Percentiles rank a stretch among this genome's conserved stretches.
Conservation (phyloP, 2,329 filamentous ascomycete genomes). For the Cryphonectria carpinicola region DNA sequence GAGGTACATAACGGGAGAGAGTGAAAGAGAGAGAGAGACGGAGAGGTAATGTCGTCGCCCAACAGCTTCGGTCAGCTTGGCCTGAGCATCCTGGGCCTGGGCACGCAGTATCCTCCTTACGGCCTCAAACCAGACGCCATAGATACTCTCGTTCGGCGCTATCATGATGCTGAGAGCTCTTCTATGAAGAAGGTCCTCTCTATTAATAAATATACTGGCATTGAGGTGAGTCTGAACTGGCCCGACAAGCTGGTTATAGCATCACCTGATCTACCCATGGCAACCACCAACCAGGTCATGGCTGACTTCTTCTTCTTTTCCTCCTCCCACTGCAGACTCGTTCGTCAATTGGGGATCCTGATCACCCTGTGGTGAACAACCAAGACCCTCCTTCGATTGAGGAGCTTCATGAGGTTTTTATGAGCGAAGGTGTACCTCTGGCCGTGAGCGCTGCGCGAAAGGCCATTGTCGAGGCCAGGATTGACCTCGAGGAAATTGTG, state of each 20-base stretch:
- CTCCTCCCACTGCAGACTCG: constrained; percentile 39
- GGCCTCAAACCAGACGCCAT: constrained; percentile 54
- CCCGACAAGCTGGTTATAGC: not conserved
- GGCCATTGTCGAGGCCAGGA: constrained; percentile 58
- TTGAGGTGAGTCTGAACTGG: constrained; percentile 45
- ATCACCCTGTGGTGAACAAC: constrained; percentile 65
- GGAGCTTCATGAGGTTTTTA: constrained; percentile 59
- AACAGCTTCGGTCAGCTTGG: constrained; percentile 54
- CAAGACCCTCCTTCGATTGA: constrained; percentile 56
- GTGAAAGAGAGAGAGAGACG: not conserved
- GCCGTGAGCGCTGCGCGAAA: constrained; percentile 59
- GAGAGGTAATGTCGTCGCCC: constrained; percentile 44
- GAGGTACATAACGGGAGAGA: not conserved
- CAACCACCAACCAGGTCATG: too few species aligned
- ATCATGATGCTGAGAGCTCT: constrained; percentile 59
- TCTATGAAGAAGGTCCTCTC: constrained; percentile 65
- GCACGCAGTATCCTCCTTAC: constrained; percentile 63
- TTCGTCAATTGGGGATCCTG: constrained; percentile 63
- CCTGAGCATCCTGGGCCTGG: constrained; percentile 64
- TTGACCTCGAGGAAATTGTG: constrained; percentile 54
- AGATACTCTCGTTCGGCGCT: constrained; percentile 56
- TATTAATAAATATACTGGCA: constrained; percentile 68
- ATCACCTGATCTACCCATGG: not conserved
- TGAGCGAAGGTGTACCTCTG: constrained; percentile 61
- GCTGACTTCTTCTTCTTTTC: not conserved